Evolutionary conservation across 2,329 filamentous ascomycete species (phyloP), one percentile per base, ranked within the genome.

Genomic region (Fusarium austroafricanum): DNA sequence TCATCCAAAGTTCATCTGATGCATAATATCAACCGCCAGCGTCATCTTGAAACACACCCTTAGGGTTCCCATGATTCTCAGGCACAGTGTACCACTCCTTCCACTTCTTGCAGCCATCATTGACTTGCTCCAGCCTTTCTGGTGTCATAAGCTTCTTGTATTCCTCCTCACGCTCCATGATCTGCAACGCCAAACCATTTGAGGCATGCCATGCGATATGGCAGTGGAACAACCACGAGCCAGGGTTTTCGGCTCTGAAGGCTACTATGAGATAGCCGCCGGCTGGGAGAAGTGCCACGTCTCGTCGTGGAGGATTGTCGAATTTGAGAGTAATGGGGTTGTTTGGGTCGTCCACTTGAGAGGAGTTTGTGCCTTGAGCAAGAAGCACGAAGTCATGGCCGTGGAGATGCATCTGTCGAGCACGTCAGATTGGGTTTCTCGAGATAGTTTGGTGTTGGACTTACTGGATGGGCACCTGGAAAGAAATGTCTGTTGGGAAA

Each of bases 171-270:
- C 63, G 49, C 20, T 65, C 63, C 21, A 66, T 26, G 10, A 65
- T 65, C 50, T 66, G 55, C 15, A 65, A 37, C 0, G 63, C 60
- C 26, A 66, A 39, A 3, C 63, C 63, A 15, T 55, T 65, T 2
- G 60, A 65, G 17, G 61, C 63, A 23, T 65, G 63, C 61, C 56
- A 67, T n/a, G 56, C 47, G 35, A 62, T 66, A 35, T 57, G 56
- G 20, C 56, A 62, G 35, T 62, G 64, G 43, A 65, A 65, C 17
- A 67, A 7, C 61, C 56, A 66, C 10, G 61, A 61, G 12, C 56
- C 64, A 5, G 61, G 51, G 6, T 66, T 66, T 7, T 66, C 61
- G 7, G 52, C 51, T 18, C 38, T 62, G 9, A 57, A 67, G 10
- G 61, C 61, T 1, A 67, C 50, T 7, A 61, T 44, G 5, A 67